phyloP scores from a whole-genome alignment of 2,329 filamentous ascomycete genomes.

The Aspergillus fumigatiaffinis region DNA sequence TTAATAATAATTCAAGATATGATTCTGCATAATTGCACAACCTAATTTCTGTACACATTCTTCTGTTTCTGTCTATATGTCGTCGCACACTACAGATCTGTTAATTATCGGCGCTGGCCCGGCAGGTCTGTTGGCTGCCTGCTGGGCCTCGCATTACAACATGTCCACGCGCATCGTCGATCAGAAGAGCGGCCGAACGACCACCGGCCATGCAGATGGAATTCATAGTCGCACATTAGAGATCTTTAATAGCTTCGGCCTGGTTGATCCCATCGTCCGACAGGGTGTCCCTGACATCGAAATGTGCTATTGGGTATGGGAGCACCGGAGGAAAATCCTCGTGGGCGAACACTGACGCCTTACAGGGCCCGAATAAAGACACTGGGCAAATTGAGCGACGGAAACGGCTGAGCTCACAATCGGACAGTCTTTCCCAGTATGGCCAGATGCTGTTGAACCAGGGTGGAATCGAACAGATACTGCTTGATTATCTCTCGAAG shows the following conservation, averaged over 20 bases:
- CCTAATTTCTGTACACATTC: neutral
- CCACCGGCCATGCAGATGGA: constrained; percentile 47
- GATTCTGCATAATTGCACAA: no score
- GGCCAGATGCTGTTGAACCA: constrained; percentile 13
- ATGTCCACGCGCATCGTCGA: constrained; percentile 21
- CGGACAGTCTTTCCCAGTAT: constrained; percentile 2
- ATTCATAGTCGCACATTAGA: constrained; percentile 64
- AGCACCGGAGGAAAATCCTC: no score
- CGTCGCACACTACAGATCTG: neutral
- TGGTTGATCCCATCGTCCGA: constrained; percentile 35
- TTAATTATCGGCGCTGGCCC: neutral
- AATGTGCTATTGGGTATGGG: constrained; percentile 13
- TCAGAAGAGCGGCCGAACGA: constrained; percentile 10
- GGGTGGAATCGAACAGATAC: constrained; percentile 9
- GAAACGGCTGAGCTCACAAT: constrained; percentile 1
- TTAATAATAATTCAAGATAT: no score
- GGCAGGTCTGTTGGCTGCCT: constrained; percentile 13
- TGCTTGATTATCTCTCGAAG: constrained; percentile 7
- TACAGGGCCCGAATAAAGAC: constrained; percentile 2
- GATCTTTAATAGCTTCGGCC: constrained; percentile 68
- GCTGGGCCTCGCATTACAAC: constrained; percentile 13
- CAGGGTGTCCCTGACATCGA: constrained; percentile 5
- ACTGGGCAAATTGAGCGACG: constrained; percentile 5
- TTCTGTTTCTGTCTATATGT: neutral
- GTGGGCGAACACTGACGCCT: neutral